Evolutionary conservation across 345 rosid genomes (phyloP), one percentile per base, ranked within the genome.

Genomic region (Eucalyptus victrix): DNA sequence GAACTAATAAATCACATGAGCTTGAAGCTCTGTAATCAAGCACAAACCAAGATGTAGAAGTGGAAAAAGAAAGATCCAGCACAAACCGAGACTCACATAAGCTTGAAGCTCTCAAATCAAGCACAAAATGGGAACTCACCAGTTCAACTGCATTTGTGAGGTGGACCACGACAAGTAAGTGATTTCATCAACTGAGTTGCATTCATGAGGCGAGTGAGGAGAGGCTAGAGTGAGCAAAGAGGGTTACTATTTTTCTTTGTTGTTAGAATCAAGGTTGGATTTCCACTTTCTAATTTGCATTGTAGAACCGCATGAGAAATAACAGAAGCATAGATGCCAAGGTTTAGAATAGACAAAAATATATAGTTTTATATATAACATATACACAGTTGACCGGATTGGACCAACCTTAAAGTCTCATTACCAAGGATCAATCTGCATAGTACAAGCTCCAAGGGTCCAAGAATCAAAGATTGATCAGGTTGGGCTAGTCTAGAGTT

Each of bases 121-220:
- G 24, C 58, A 53, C 11, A 53, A 19, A 53, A 53, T 53, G 24
- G 2, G 58, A 53, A 53, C 58, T 53, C 58, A 8, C 26, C 0
- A 4, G 58, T 53, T 53, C 26, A 53, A 53, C 0, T 53, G 11
- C 11, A 2, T 53, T 53, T 0, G 26, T 53, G 58, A 53, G 58
- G 58, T 53, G 58, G 58, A 24, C 58, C 58, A 53, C 1, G 58
- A 53, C 58, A 53, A 53, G 58, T 53, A 53, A 53, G 2, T 53
- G 58, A 53, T 53, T 19, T 53, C 58, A 53, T 53, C 11, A 4
- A 53, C 0, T 21, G 1, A 53, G 58, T 0, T 53, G 26, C 58
- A 53, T 53, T 53, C 58, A 21, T 53, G 26, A 60, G 32, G 32
- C 7, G 2, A 60, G 67, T 28, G 32, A 60, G 15, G 15, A 60